Conservation (phyloP, 768 basidiomycete genomes). For the Hortiboletus campestris region DNA sequence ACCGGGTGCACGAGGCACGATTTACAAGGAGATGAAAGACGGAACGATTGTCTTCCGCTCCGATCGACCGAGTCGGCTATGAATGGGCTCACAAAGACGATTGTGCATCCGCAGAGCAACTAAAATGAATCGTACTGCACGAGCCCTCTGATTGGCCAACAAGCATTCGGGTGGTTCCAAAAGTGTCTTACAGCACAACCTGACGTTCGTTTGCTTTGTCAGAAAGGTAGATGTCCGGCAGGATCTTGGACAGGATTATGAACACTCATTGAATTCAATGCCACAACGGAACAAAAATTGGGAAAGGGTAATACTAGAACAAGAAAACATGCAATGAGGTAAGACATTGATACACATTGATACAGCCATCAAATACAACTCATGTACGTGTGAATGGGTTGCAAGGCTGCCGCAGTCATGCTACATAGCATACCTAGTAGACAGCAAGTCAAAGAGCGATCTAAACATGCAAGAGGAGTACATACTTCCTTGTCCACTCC, state of each 20-base stretch:
- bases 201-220: constrained; percentile 1
- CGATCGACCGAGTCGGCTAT: neutral
- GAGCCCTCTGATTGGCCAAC: no score
- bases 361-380: constrained; percentile 34
- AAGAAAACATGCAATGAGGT: constrained; percentile 31
- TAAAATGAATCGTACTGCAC: no score
- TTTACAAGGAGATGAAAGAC: neutral
- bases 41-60: neutral
- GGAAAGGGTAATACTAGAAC: constrained; percentile 33
- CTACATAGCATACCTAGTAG: constrained; percentile 54
- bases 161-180: no score
- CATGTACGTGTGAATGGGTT: constrained; percentile 22
- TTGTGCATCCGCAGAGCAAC: no score
- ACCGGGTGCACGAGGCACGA: neutral
- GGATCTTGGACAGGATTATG: constrained; percentile 1
- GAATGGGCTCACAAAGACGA: neutral
- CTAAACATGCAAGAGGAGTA: neutral
- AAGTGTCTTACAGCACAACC: no score
- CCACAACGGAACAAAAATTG: constrained; percentile 15
- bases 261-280: constrained; percentile 21
- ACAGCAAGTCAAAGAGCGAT: constrained; percentile 1
- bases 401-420: constrained; percentile 24
- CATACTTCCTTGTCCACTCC: constrained; percentile 99
- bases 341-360: constrained; percentile 34
- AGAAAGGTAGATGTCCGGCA: neutral